Evolutionary conservation across 768 basidiomycete genomes (phyloP), one percentile per base, ranked within the genome.

Genomic region (Asterophora lycoperdoides): DNA sequence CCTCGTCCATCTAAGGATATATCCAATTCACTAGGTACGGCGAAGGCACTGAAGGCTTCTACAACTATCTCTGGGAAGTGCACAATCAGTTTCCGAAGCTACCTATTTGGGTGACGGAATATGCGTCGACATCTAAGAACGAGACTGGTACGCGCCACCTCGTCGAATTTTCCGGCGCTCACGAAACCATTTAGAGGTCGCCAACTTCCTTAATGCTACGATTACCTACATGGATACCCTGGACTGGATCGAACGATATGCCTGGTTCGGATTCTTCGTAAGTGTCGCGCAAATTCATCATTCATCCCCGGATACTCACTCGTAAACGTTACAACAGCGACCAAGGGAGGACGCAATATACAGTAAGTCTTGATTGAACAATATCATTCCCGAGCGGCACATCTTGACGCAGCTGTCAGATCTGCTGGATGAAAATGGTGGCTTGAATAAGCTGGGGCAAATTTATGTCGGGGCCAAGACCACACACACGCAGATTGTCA

Each of bases 51-150:
- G 75, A 75, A 41, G 72, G 69, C 9, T 81, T 86, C 56, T 74
- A 74, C 42, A 68, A 71, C 42, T 80, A 84, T 54, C 62, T 84
- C 20, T 70, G 74, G 62, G 70, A 77, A 53, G 72, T 81, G 38
- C 76, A 82, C 52, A 59, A 65, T 5, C 63, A 72, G 7, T 84
- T 72, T 51, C 75, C 73, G 44, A 52, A 80, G 39, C 63, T 64
- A 23, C 75, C 80, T 2, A 66, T 84, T 14, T 86, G 83, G 83
- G 72, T 86, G 5, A 84, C 83, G 4, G 83, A 84, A 55, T 84
- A 70, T 60, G 80, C 79, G 0, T 79, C 79, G 48, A 79, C 75
- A 39, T 76, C 77, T 29, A 60, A 66, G 38, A 76, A 75, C 57
- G 63, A 65, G 41, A 65, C 65, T 37, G 73, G 74, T 72, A 39